phyloP scores from a whole-genome alignment of 768 basidiomycete genomes.

The Infundibulicybe gibba region DNA sequence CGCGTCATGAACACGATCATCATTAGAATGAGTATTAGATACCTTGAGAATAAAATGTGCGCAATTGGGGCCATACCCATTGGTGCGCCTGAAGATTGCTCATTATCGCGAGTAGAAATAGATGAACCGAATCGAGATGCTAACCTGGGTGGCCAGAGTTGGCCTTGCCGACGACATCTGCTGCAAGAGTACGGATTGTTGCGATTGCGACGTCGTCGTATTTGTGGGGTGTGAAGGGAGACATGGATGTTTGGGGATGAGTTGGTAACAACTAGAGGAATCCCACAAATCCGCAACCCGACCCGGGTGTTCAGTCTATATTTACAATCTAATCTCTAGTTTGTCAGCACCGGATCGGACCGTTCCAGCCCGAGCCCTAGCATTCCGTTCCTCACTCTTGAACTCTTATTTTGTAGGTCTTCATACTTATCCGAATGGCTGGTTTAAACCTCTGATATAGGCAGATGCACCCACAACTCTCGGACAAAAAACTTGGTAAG shows the following conservation, averaged over 20 bases:
- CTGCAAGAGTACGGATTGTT: constrained; percentile 75
- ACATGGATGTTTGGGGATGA: constrained; percentile 31
- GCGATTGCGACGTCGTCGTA: constrained; percentile 60
- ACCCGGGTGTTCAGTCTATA: no score
- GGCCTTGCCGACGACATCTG: constrained; percentile 77
- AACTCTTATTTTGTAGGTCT: not conserved
- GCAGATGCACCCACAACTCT: constrained; percentile 68
- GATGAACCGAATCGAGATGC: constrained; percentile 11
- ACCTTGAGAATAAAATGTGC: constrained; percentile 80
- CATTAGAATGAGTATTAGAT: constrained; percentile 5
- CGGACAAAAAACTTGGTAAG: constrained; percentile 60
- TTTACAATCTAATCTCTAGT: no score
- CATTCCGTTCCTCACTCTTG: not conserved
- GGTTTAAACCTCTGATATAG: not conserved
- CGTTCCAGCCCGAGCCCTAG: not conserved
- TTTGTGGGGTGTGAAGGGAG: constrained; percentile 32
- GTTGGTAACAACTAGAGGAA: no score
- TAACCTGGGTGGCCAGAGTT: constrained; percentile 93
- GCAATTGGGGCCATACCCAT: constrained; percentile 91
- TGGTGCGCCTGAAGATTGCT: constrained; percentile 89
- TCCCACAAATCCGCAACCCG: constrained; percentile 16
- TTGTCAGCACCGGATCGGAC: not conserved
- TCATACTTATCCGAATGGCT: no score
- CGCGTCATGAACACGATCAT: not conserved
- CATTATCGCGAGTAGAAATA: constrained; percentile 4